Base-by-base conservation (phyloP, 805 yeast genomes). In the Yarrowia divulgata region DNA sequence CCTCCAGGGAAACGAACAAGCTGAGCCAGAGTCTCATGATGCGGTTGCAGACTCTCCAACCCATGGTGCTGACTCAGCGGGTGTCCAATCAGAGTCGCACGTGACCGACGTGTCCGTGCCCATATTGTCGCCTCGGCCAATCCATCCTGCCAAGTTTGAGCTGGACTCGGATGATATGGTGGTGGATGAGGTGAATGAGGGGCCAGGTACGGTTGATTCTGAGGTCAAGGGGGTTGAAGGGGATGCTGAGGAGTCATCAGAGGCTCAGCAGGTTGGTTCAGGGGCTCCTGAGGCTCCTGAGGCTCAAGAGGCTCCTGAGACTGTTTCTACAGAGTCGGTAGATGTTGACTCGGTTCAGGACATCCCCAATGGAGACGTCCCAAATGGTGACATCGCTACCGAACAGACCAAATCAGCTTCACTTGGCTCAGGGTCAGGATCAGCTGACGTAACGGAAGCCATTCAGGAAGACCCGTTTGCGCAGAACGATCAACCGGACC, bases 41-140 rank as follows among this genome's bases (percentile, higher is more conserved):
- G 57, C 35, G 40, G 57, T 50, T 50, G 57, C 23, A 2, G 52
- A 48, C 35, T 48, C 52, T 23, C 52, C 29, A 29, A 3, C 52
- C n/a, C 52, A 48, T 14, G 35, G 32, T 29, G 52, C 52, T 48
- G 52, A 48, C 52, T 48, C 52, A 48, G 52, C 52, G 16, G 52
- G 23, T 16, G 10, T 14, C 6, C 35, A 29, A 12, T 6, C 7
- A 13, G 52, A 48, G 52, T 14, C 35, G n/a, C 18, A 12, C 1
- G 37, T 34, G 37, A n/a, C n/a, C n/a, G n/a, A n/a, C n/a, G n/a
- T n/a, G n/a, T 9, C 14, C 12, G 54, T 49, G 19, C 19, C 54
- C 14, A 32, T 49, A 3, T 7, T 49, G 37, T 49, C 54, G 32
- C 54, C 54, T 8, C 37, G 54, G 8, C 54, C 54, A 1, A 19